These are phyloP conservation scores for Wickerhamiella azymoides DNA, from an alignment of 805 yeast species.

Conservation along the genomic window DNA sequence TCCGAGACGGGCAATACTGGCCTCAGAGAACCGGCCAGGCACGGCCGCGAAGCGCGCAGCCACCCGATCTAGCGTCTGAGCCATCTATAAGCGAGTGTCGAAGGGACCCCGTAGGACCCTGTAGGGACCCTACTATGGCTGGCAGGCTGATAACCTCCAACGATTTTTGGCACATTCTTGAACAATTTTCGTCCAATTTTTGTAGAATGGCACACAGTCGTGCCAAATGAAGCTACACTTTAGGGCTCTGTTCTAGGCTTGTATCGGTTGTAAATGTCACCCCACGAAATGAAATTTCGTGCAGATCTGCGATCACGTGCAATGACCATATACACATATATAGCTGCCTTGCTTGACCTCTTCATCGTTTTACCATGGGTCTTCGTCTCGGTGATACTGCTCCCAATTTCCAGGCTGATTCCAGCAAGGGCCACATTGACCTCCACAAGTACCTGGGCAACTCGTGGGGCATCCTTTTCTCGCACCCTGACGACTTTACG, in stretches of 20 bases:
- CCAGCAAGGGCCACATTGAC: conserved; percentile 67
- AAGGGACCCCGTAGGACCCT: too few species aligned
- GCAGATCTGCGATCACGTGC: neutral
- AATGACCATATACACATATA: neutral
- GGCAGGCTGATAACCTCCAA: too few species aligned
- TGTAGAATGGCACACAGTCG: too few species aligned
- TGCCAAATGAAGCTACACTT: too few species aligned
- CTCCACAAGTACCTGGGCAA: conserved; percentile 76
- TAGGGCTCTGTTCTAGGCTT: too few species aligned
- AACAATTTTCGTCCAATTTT: too few species aligned
- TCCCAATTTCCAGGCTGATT: conserved; percentile 72
- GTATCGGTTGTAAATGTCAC: too few species aligned
- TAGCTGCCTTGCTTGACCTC: neutral
- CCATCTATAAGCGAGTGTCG: conserved; percentile 2
- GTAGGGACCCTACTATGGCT: too few species aligned
- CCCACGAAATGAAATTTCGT: neutral
- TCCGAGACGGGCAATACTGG: conserved; percentile 25
- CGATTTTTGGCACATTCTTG: too few species aligned
- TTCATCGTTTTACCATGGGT: conserved; percentile 8
- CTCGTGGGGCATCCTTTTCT: conserved; percentile 73
- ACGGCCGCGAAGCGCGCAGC: conserved; percentile 20
- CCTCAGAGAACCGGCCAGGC: conserved; percentile 26
- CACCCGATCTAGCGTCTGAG: conserved; percentile 16
- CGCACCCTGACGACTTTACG: conserved; percentile 91
- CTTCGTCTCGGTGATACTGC: conserved; percentile 70